Percentiles rank a stretch among this genome's conserved stretches.
These are phyloP conservation scores for Amanita muscaria DNA, from an alignment of 768 basidiomycete genomes.

Conservation along the genomic window DNA sequence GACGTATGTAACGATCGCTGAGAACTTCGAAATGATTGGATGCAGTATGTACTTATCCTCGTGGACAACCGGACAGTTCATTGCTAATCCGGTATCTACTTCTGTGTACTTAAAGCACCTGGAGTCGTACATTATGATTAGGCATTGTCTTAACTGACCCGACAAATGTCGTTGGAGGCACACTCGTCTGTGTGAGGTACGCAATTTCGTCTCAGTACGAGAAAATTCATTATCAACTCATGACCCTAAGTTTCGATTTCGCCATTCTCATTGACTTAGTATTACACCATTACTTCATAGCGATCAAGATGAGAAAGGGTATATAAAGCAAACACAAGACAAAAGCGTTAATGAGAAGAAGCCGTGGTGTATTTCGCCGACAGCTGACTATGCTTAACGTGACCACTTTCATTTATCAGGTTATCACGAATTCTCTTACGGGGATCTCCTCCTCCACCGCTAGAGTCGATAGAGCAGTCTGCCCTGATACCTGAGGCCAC, in stretches of 20 bases:
- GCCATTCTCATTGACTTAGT: not conserved
- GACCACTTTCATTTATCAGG: not conserved
- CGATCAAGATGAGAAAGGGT: not conserved
- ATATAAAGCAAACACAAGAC: not conserved
- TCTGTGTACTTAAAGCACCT: too few species aligned
- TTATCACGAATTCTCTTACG: slow-evolving; percentile 7
- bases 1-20: too few species aligned
- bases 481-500: slow-evolving; percentile 54
- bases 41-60: too few species aligned
- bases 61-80: too few species aligned
- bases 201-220: too few species aligned
- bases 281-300: not conserved
- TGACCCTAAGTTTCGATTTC: not conserved
- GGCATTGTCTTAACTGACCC: too few species aligned
- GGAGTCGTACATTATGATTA: too few species aligned
- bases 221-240: too few species aligned
- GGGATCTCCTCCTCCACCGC: slow-evolving; percentile 35
- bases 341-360: not conserved
- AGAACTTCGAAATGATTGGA: too few species aligned
- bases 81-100: too few species aligned
- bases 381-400: not conserved
- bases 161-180: too few species aligned
- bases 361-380: not conserved
- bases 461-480: slow-evolving; percentile 50
- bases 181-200: too few species aligned